Conservation (phyloP, 2,329 filamentous ascomycete species). For the Xylariaceae sp. region DNA sequence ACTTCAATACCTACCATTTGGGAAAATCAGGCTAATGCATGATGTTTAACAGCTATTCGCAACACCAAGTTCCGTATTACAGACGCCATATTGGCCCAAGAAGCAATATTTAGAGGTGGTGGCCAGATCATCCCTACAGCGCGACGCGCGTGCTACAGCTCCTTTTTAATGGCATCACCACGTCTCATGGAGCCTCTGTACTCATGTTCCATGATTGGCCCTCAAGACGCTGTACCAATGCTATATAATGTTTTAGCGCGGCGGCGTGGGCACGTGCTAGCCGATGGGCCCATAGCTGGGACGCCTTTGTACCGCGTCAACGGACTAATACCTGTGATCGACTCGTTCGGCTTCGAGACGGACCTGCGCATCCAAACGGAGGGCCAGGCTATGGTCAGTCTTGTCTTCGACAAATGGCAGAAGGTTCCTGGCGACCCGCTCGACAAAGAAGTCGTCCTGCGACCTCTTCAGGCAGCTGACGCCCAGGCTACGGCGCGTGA, state of each 20-base stretch:
- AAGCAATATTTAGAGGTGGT: slow-evolving; percentile 93
- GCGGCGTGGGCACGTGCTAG: slow-evolving; percentile 87
- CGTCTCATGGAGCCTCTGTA: slow-evolving; percentile 97
- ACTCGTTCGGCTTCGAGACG: slow-evolving; percentile 97
- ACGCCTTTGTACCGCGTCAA: slow-evolving; percentile 92
- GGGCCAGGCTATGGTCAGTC: slow-evolving; percentile 85
- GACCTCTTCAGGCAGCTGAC: slow-evolving; percentile 84
- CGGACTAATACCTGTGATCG: slow-evolving; percentile 92
- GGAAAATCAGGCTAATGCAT: slow-evolving; percentile 27
- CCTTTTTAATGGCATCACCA: slow-evolving; percentile 95
- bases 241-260: slow-evolving; percentile 92
- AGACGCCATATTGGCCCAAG: slow-evolving; percentile 82
- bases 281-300: slow-evolving; percentile 92
- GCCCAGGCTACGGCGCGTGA: slow-evolving; percentile 91
- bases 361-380: slow-evolving; percentile 96
- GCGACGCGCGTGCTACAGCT: slow-evolving; percentile 90
- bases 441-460: slow-evolving; percentile 81
- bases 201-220: slow-evolving; percentile 88
- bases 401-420: slow-evolving; percentile 95
- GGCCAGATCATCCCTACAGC: slow-evolving; percentile 97
- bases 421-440: slow-evolving; percentile 95
- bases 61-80: slow-evolving; percentile 98
- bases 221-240: slow-evolving; percentile 84
- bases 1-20: slow-evolving; percentile 7
- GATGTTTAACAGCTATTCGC: slow-evolving; percentile 71